Percentiles rank a stretch among this genome's conserved stretches.
Conservation (phyloP, 73 alveolate genomes). For the Uronychia setigera region DNA sequence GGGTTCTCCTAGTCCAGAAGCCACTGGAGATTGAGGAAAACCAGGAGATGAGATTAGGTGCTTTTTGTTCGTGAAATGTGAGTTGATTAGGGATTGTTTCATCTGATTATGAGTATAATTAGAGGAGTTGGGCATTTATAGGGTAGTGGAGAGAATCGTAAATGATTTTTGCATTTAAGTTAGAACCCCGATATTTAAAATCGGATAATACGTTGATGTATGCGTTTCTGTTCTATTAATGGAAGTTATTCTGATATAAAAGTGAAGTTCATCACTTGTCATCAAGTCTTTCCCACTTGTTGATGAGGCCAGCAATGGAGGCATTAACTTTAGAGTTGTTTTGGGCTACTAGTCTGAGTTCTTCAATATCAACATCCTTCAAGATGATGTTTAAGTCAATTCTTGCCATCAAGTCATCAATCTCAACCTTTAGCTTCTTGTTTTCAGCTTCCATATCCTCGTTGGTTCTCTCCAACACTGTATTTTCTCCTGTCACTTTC, state of each 20-base stretch:
- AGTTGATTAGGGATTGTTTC: no score
- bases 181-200: no score
- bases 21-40: no score
- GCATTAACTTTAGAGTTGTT: conserved; percentile 72
- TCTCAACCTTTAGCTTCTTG: conserved; percentile 60
- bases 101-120: no score
- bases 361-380: conserved; percentile 83
- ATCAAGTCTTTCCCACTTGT: conserved; percentile 75
- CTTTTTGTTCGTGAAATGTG: no score
- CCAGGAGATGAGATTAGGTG: no score
- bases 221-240: neutral
- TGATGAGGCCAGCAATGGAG: conserved; percentile 54
- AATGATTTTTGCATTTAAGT: no score
- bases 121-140: no score
- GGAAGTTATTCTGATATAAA: neutral
- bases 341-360: conserved; percentile 67
- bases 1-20: no score
- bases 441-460: conserved; percentile 63
- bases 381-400: conserved; percentile 72
- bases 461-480: conserved; percentile 56
- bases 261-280: conserved; percentile 11
- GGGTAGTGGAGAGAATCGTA: no score
- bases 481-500: conserved; percentile 63
- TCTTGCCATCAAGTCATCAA: conserved; percentile 62
- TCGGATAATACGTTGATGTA: no score